A percentile compares a stretch with the other conserved stretches of the same genome.
Conservation (phyloP, 1,284 basidiomycete genomes). For the Sporisorium graminicola region DNA sequence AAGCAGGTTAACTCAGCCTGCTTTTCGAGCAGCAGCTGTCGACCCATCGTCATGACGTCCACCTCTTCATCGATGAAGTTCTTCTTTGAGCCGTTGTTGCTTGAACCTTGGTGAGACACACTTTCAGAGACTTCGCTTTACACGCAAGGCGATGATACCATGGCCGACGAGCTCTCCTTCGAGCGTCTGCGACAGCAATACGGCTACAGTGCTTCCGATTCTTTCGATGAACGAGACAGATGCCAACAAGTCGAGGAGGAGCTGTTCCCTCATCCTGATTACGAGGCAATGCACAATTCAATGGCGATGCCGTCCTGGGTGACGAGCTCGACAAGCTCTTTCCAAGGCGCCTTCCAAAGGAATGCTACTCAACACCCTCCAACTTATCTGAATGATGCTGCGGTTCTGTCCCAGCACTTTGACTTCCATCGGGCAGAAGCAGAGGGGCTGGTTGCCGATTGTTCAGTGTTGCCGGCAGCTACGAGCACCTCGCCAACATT, state of each 20-base stretch:
- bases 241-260: background rate
- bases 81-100: background rate
- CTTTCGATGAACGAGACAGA: background rate
- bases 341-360: background rate
- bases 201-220: background rate
- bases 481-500: background rate
- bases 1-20: background rate
- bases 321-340: background rate
- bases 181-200: constrained; percentile 9
- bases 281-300: background rate
- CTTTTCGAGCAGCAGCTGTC: background rate
- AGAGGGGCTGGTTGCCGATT: constrained; percentile 16
- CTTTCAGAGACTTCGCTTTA: background rate
- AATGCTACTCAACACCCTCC: background rate
- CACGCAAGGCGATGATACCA: background rate
- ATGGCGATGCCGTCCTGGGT: background rate
- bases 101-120: background rate
- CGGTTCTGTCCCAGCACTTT: constrained; percentile 13
- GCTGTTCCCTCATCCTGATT: background rate
- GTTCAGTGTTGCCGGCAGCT: background rate
- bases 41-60: background rate
- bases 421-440: constrained; percentile 33
- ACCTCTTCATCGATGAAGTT: background rate
- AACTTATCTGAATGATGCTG: background rate
- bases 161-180: constrained; percentile 20